Percentiles rank a stretch among this genome's conserved stretches.
These are phyloP conservation scores for Helminthosporium solani DNA, from an alignment of 2,329 filamentous ascomycete species.

Conservation along the genomic window DNA sequence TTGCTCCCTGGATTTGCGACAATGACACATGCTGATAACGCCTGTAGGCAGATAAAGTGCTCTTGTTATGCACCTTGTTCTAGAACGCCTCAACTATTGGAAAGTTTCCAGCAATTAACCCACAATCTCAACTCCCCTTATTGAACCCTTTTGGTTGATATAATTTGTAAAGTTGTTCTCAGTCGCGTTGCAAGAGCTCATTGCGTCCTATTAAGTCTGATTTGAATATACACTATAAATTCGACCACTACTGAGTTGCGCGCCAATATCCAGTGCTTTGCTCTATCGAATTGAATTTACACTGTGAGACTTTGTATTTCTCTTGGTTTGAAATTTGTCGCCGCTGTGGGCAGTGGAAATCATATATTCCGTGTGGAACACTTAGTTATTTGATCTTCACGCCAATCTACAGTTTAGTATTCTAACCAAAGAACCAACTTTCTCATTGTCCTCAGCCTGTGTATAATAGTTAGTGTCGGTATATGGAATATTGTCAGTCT, in stretches of 20 bases:
- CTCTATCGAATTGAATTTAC: slow-evolving; percentile 9
- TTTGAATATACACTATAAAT: neutral
- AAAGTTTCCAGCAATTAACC: too few species aligned
- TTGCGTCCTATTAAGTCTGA: neutral
- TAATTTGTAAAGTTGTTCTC: too few species aligned
- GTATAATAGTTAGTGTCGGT: neutral
- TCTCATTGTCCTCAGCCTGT: neutral
- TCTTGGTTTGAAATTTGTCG: neutral
- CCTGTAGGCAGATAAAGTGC: too few species aligned
- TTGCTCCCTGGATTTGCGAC: too few species aligned
- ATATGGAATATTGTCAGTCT: neutral
- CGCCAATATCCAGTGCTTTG: slow-evolving; percentile 8
- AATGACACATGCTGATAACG: too few species aligned
- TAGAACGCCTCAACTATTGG: too few species aligned
- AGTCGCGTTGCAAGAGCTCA: too few species aligned
- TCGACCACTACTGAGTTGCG: neutral
- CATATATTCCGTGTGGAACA: neutral
- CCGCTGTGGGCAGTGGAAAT: neutral
- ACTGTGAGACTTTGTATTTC: neutral
- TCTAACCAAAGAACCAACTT: neutral
- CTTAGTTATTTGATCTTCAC: neutral
- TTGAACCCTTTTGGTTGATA: too few species aligned
- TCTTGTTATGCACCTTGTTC: too few species aligned
- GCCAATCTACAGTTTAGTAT: slow-evolving; percentile 7
- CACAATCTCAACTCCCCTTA: too few species aligned